These are phyloP conservation scores for Ettlia oleoabundans DNA, from an alignment of 139 green algal genomes.

Conservation along the genomic window DNA sequence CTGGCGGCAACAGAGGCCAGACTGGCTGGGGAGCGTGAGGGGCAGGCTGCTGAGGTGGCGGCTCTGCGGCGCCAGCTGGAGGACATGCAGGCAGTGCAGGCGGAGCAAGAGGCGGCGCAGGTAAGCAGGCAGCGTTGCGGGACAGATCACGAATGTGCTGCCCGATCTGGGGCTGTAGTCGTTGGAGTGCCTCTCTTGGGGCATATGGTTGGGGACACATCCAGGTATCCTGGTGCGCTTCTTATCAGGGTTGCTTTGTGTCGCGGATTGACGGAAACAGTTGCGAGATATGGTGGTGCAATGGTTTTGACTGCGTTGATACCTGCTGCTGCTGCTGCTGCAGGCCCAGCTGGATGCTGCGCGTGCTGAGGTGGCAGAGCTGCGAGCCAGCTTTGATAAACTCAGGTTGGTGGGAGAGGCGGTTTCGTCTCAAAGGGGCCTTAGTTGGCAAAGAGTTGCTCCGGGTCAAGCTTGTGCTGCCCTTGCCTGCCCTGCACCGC, in stretches of 20 bases:
- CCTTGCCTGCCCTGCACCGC: not conserved
- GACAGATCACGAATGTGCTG: too few species aligned
- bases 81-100: not conserved
- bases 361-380: not conserved
- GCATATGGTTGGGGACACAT: not conserved
- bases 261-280: not conserved
- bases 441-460: not conserved
- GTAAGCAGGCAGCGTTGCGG: not conserved
- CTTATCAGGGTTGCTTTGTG: too few species aligned
- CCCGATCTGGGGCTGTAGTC: not conserved
- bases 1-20: not conserved
- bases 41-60: not conserved
- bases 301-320: not conserved
- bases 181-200: too few species aligned
- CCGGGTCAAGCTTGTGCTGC: not conserved
- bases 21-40: not conserved
- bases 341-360: conserved; percentile 21
- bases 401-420: not conserved
- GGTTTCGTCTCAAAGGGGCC: not conserved
- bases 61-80: not conserved
- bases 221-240: too few species aligned
- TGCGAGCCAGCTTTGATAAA: conserved; percentile 25
- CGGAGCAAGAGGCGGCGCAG: conserved; percentile 8
- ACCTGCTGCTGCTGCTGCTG: not conserved
- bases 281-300: not conserved